A percentile compares a stretch with the other conserved stretches of the same genome.
Conservation (phyloP, 371 early-diverging fungal genomes). For the Mucor plumbeus region DNA sequence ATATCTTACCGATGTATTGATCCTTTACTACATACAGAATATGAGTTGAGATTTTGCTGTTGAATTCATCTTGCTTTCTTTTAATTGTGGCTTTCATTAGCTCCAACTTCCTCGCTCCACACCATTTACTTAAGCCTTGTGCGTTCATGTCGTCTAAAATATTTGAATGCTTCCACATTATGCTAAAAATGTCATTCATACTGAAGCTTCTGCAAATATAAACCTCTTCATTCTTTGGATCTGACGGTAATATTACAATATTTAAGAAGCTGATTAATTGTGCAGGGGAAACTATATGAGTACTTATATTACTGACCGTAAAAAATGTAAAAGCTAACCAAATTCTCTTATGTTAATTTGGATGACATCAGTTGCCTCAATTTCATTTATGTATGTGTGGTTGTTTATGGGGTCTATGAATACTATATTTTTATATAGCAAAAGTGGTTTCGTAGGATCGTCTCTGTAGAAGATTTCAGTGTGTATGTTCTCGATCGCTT, state of each 20-base stretch:
- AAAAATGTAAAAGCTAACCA: constrained; percentile 23
- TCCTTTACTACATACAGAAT: constrained; percentile 14
- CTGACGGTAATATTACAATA: constrained; percentile 7
- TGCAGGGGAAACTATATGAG: constrained; percentile 16
- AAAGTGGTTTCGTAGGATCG: constrained; percentile 24
- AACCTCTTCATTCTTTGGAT: constrained; percentile 17
- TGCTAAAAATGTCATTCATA: constrained; percentile 20
- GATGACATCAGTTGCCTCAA: constrained; percentile 16
- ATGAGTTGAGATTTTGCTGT: constrained; percentile 22
- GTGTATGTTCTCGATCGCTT: constrained; percentile 24
- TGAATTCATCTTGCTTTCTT: constrained; percentile 25
- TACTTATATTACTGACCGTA: constrained; percentile 24
- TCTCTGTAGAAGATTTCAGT: constrained; percentile 27
- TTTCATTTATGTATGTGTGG: constrained; percentile 14
- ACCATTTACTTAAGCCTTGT: constrained; percentile 22
- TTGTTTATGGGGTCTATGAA: constrained; percentile 11
- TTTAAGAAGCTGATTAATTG: constrained; percentile 19
- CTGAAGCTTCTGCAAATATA: constrained; percentile 14
- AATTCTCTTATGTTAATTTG: constrained; percentile 20
- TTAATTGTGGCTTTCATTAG: constrained; percentile 24
- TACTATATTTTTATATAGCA: constrained; percentile 16
- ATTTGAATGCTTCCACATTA: constrained; percentile 21
- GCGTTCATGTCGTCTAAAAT: constrained; percentile 19
- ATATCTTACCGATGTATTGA: constrained; percentile 27
- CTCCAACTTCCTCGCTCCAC: constrained; percentile 22